phyloP scores from a whole-genome alignment of 192 early-diverging fungal genomes.

The Coemansia sp. region DNA sequence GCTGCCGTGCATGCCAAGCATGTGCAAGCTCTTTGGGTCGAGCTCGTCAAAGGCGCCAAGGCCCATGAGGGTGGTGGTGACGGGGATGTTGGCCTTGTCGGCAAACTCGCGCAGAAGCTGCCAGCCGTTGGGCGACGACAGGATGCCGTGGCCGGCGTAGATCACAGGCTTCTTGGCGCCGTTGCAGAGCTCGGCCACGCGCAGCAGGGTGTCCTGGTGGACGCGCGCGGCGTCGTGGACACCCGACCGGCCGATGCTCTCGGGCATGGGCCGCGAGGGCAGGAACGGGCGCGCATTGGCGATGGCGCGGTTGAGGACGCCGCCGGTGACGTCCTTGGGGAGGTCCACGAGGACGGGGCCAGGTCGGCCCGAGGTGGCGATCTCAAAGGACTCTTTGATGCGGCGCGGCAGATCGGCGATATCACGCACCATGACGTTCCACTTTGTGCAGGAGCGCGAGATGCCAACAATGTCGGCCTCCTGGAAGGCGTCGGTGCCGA shows the following conservation, averaged over 20 bases:
- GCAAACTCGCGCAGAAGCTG: conserved; percentile 77
- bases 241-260: conserved; percentile 54
- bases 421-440: conserved; percentile 99
- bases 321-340: conserved; percentile 97
- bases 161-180: conserved; percentile 86
- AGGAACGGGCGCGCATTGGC: conserved; percentile 62
- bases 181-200: conserved; percentile 83
- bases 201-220: conserved; percentile 56
- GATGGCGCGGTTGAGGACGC: conserved; percentile 80
- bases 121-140: conserved; percentile 79
- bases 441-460: conserved; percentile 94
- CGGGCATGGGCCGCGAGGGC: conserved; percentile 62
- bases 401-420: conserved; percentile 92
- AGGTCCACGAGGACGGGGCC: conserved; percentile 97
- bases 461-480: conserved; percentile 98
- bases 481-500: conserved; percentile 97
- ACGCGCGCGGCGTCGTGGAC: conserved; percentile 51
- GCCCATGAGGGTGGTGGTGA: conserved; percentile 94
- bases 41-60: conserved; percentile 92
- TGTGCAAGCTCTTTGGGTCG: conserved; percentile 86
- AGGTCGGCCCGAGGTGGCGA: conserved; percentile 91
- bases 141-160: conserved; percentile 92
- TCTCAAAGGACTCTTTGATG: conserved; percentile 98
- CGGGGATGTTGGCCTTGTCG: conserved; percentile 87
- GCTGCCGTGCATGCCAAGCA: conserved; percentile 99